phyloP scores from a whole-genome alignment of 805 yeast genomes.

The Schwanniomyces vanrijiae region DNA sequence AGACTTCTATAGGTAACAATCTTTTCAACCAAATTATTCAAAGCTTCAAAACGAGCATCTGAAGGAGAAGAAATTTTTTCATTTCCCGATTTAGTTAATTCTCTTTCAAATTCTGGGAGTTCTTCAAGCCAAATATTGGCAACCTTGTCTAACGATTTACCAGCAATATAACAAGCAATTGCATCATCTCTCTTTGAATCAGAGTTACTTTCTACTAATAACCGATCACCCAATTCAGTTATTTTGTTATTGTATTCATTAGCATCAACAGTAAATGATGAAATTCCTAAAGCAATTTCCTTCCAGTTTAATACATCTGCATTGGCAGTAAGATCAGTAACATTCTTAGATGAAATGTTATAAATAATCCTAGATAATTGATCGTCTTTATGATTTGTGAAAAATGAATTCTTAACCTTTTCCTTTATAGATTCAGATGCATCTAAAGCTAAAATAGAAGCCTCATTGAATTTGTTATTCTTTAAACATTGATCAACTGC shows the following conservation, averaged over 20 bases:
- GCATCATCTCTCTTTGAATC: conserved; percentile 68
- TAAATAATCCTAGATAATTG: conserved; percentile 74
- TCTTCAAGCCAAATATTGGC: conserved; percentile 85
- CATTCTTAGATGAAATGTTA: conserved; percentile 55
- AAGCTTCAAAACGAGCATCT: conserved; percentile 80
- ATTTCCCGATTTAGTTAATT: conserved; percentile 47
- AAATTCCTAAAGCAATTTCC: conserved; percentile 68
- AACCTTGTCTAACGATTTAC: conserved; percentile 76
- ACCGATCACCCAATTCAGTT: conserved; percentile 74
- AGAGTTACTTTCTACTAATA: conserved; percentile 34
- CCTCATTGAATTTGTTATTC: conserved; percentile 68
- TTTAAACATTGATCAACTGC: conserved; percentile 72
- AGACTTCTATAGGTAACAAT: conserved; percentile 70
- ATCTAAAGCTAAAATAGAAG: conserved; percentile 75
- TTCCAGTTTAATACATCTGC: conserved; percentile 83
- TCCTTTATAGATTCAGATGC: conserved; percentile 60
- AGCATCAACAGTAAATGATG: conserved; percentile 51
- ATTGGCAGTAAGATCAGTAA: conserved; percentile 71
- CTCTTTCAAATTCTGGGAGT: conserved; percentile 41
- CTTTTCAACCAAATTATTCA: conserved; percentile 81
- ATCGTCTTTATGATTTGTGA: conserved; percentile 52
- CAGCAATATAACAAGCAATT: conserved; percentile 73
- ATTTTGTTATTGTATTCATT: conserved; percentile 55
- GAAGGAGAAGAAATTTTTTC: conserved; percentile 55
- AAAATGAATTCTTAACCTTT: conserved; percentile 71